Evolutionary conservation across 1,284 basidiomycete species (phyloP).

Genomic region (Trichosporon sp.): DNA sequence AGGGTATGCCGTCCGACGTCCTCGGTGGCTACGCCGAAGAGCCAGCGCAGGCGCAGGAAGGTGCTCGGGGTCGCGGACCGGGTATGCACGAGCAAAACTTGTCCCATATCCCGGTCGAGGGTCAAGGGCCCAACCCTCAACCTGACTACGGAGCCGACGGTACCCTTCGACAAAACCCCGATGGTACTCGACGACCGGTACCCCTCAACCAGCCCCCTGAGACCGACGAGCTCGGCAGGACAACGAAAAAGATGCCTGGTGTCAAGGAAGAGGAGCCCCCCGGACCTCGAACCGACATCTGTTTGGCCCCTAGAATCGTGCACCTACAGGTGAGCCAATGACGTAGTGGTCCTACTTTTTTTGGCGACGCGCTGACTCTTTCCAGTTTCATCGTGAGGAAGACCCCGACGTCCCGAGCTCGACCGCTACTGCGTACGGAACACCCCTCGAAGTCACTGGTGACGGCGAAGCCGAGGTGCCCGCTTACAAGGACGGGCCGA

Average conservation of each 20-base stretch:
- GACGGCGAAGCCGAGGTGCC: conserved; percentile 33
- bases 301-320: conserved; percentile 35
- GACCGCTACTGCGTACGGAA: conserved; percentile 9
- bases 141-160: background rate
- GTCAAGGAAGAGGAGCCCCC: conserved; percentile 40
- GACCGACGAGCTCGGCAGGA: conserved; percentile 32
- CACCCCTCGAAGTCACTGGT: conserved; percentile 31
- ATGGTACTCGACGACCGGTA: background rate
- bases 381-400: background rate
- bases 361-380: conserved; percentile 4
- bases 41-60: conserved; percentile 25
- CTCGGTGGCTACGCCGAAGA: conserved; percentile 9
- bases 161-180: background rate
- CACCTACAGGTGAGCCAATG: conserved; percentile 35
- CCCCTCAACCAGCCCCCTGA: background rate
- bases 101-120: conserved; percentile 6
- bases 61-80: conserved; percentile 26
- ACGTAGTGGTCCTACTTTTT: background rate
- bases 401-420: background rate
- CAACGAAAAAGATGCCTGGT: conserved; percentile 17
- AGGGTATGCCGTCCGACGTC: background rate
- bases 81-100: conserved; percentile 29
- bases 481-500: conserved; percentile 8
- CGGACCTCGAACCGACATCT: conserved; percentile 40
- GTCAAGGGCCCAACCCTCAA: conserved; percentile 3